Evolutionary conservation across 805 yeast species (phyloP).

Genomic region (Candida jianshihensis): DNA sequence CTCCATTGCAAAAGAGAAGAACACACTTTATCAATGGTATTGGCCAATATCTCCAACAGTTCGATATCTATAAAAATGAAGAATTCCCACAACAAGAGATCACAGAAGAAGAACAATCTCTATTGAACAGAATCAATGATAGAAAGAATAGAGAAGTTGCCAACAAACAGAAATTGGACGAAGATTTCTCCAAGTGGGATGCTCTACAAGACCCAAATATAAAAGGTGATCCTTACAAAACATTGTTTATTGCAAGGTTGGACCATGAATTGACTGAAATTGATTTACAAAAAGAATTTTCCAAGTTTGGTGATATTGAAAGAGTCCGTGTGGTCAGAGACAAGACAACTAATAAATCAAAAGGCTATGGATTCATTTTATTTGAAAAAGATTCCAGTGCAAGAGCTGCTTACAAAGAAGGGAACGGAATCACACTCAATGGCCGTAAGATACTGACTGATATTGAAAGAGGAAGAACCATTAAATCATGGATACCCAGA

Average conservation of each 20-base stretch:
- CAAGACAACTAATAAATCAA: slow-evolving; percentile 43
- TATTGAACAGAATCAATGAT: slow-evolving; percentile 22
- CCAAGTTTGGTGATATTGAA: slow-evolving; percentile 66
- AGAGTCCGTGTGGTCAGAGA: slow-evolving; percentile 50
- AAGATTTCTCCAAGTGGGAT: slow-evolving; percentile 38
- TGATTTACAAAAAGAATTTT: slow-evolving; percentile 57
- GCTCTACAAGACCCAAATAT: slow-evolving; percentile 53
- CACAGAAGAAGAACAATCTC: slow-evolving; percentile 24
- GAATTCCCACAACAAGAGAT: slow-evolving; percentile 12
- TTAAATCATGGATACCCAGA: slow-evolving; percentile 64
- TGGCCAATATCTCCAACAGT: slow-evolving; percentile 13
- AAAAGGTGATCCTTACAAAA: slow-evolving; percentile 66
- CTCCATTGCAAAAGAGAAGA: slow-evolving; percentile 10
- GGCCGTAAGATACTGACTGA: slow-evolving; percentile 60
- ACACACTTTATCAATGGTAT: slow-evolving; percentile 16
- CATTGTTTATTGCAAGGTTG: slow-evolving; percentile 73
- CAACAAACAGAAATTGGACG: slow-evolving; percentile 26
- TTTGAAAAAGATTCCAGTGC: slow-evolving; percentile 58
- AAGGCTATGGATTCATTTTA: slow-evolving; percentile 82
- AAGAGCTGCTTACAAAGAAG: slow-evolving; percentile 50
- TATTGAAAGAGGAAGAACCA: slow-evolving; percentile 60
- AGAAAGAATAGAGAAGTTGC: slow-evolving; percentile 15
- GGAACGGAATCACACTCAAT: slow-evolving; percentile 45
- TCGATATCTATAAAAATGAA: slow-evolving; percentile 24
- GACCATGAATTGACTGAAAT: slow-evolving; percentile 58